These are phyloP conservation scores for Fusarium floridanum DNA, from an alignment of 2,329 filamentous ascomycete species.

Conservation along the genomic window DNA sequence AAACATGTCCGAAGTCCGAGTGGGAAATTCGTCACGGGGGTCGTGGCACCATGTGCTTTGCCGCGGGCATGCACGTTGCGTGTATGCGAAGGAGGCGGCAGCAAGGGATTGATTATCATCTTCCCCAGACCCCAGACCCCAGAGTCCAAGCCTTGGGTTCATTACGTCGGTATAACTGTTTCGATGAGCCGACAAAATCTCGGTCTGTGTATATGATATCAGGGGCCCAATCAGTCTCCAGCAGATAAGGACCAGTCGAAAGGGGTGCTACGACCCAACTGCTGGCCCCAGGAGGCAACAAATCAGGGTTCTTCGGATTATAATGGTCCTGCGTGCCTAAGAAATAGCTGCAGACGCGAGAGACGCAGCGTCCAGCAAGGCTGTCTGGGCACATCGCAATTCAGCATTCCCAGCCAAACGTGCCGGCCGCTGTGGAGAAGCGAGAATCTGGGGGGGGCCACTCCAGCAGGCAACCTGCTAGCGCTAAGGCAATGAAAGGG, in stretches of 20 bases:
- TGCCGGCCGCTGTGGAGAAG: constrained; percentile 45
- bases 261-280: constrained; percentile 9
- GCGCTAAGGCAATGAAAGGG: constrained; percentile 12
- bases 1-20: not conserved
- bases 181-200: constrained; percentile 33
- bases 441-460: constrained; percentile 40
- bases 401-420: constrained; percentile 35
- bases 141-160: constrained; percentile 8
- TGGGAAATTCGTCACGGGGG: constrained; percentile 7
- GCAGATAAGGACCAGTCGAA: constrained; percentile 36
- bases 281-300: constrained; percentile 21
- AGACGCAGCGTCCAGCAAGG: constrained; percentile 27
- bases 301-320: constrained; percentile 30
- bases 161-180: constrained; percentile 37
- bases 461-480: constrained; percentile 35
- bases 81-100: constrained; percentile 3
- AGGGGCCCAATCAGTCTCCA: constrained; percentile 22
- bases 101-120: not conserved
- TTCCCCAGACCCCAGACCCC: constrained; percentile 18
- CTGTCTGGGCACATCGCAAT: constrained; percentile 21
- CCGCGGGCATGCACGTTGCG: not conserved
- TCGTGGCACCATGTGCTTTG: constrained; percentile 16
- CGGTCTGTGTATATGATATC: constrained; percentile 5
- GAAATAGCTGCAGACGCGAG: constrained; percentile 33
- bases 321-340: constrained; percentile 33